Evolutionary conservation across 768 basidiomycete genomes (phyloP).

Genomic region (Collybiopsis luxurians): DNA sequence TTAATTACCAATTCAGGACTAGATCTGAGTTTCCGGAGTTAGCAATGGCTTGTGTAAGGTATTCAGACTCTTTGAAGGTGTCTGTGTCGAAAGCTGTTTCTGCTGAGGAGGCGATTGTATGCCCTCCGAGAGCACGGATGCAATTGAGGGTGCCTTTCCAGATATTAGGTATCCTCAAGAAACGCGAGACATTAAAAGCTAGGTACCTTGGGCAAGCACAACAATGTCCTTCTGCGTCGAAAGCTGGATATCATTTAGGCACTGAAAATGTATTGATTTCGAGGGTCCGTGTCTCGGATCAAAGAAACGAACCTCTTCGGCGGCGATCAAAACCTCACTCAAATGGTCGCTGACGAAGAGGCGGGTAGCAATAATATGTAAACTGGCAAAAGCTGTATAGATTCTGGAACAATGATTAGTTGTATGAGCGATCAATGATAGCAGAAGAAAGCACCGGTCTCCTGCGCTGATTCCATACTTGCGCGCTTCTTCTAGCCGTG

Average conservation of each 20-base stretch:
- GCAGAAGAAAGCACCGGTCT: constrained; percentile 44
- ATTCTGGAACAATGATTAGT: constrained; percentile 34
- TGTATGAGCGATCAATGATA: background rate
- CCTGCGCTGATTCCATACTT: constrained; percentile 67
- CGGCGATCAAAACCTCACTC: constrained; percentile 50
- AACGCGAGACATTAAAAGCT: background rate
- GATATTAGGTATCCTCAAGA: background rate
- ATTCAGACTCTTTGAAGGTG: constrained; percentile 54
- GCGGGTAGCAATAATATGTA: constrained; percentile 51
- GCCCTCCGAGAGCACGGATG: constrained; percentile 62
- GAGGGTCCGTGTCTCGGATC: background rate
- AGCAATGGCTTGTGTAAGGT: constrained; percentile 39
- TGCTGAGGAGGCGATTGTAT: constrained; percentile 46
- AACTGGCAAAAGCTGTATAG: constrained; percentile 58
- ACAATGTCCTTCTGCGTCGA: constrained; percentile 56
- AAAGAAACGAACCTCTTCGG: constrained; percentile 55
- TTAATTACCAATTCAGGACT: constrained; percentile 62
- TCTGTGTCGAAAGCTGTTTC: constrained; percentile 61
- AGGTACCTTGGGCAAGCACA: constrained; percentile 52
- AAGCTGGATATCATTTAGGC: constrained; percentile 50
- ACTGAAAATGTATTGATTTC: constrained; percentile 32
- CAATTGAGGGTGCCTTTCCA: constrained; percentile 54
- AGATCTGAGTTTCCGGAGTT: constrained; percentile 49
- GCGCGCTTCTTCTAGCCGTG: constrained; percentile 58
- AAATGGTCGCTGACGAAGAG: constrained; percentile 63